Conservation (phyloP, 768 basidiomycete genomes). For the Lactarius sp. region DNA sequence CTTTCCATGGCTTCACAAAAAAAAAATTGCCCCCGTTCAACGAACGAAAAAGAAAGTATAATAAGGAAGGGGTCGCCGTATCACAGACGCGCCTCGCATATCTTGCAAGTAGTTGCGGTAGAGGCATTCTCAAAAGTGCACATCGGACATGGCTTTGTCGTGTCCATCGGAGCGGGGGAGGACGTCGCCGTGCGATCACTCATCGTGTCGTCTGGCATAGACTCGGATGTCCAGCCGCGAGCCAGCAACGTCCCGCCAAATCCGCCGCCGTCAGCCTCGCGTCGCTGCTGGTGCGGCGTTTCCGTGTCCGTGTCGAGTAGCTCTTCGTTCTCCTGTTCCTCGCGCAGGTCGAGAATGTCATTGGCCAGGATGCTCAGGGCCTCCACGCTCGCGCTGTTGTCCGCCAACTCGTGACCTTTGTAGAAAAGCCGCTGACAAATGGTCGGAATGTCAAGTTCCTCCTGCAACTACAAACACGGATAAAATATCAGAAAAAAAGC, state of each 20-base stretch:
- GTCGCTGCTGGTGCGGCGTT: slow-evolving; percentile 38
- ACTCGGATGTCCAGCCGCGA: slow-evolving; percentile 35
- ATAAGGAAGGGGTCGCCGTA: not conserved
- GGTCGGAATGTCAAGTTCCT: slow-evolving; percentile 59
- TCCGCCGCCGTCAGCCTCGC: slow-evolving; percentile 56
- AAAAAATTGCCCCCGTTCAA: not conserved
- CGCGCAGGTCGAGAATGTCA: slow-evolving; percentile 61
- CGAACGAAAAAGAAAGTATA: not conserved
- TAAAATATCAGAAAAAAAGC: not conserved
- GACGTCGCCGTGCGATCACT: slow-evolving; percentile 24
- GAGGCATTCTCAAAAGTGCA: slow-evolving; percentile 24
- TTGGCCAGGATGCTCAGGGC: slow-evolving; percentile 55
- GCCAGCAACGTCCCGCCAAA: slow-evolving; percentile 73
- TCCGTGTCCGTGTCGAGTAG: slow-evolving; percentile 44
- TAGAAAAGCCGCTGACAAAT: slow-evolving; percentile 72
- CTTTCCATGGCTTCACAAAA: not conserved
- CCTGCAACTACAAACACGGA: slow-evolving; percentile 46
- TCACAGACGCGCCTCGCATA: slow-evolving; percentile 31
- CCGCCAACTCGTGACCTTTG: slow-evolving; percentile 55
- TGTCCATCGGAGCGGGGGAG: slow-evolving; percentile 21
- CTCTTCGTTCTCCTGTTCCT: slow-evolving; percentile 57
- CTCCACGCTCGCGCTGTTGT: slow-evolving; percentile 48
- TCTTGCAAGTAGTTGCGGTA: slow-evolving; percentile 27
- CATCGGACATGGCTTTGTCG: slow-evolving; percentile 16
- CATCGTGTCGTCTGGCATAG: slow-evolving; percentile 19